These are phyloP conservation scores for Trichoderma asperellum DNA, from an alignment of 2,329 filamentous ascomycete species.

Conservation along the genomic window DNA sequence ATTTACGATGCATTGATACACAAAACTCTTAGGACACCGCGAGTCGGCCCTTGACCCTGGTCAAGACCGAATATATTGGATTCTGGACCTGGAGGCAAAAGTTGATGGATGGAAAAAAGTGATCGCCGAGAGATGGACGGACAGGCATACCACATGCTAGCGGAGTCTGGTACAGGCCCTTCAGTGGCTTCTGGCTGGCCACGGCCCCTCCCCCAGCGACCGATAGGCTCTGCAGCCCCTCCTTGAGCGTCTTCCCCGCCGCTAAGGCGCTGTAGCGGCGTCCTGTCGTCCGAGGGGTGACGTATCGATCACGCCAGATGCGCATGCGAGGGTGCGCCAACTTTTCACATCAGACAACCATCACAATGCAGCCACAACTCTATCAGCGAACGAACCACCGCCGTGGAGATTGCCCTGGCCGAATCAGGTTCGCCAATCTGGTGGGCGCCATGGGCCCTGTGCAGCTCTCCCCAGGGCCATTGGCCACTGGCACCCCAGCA, in stretches of 20 bases:
- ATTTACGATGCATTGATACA: not conserved
- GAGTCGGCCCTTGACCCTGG: not conserved
- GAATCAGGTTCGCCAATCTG: conserved; percentile 27
- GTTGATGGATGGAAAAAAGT: not conserved
- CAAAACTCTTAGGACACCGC: not conserved
- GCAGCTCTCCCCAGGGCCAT: not conserved
- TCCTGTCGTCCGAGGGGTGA: conserved; percentile 22
- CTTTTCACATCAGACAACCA: conserved; percentile 22
- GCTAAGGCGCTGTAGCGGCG: not conserved
- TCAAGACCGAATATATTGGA: not conserved
- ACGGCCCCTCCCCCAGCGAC: not conserved
- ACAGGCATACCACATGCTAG: conserved; percentile 22
- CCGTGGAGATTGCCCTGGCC: conserved; percentile 3
- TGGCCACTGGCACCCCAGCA: not conserved
- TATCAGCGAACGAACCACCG: conserved; percentile 11
- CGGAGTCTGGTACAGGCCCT: not conserved
- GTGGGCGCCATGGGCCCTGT: not conserved
- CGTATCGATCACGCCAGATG: conserved; percentile 27
- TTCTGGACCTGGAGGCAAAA: not conserved
- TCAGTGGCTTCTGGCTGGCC: not conserved
- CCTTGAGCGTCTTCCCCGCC: conserved; percentile 1
- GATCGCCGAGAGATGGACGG: not conserved
- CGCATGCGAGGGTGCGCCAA: conserved; percentile 25
- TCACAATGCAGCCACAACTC: not conserved
- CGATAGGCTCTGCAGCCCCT: not conserved